Evolutionary conservation across 768 basidiomycete species (phyloP).

Genomic region (Leccinum disarticulatum): DNA sequence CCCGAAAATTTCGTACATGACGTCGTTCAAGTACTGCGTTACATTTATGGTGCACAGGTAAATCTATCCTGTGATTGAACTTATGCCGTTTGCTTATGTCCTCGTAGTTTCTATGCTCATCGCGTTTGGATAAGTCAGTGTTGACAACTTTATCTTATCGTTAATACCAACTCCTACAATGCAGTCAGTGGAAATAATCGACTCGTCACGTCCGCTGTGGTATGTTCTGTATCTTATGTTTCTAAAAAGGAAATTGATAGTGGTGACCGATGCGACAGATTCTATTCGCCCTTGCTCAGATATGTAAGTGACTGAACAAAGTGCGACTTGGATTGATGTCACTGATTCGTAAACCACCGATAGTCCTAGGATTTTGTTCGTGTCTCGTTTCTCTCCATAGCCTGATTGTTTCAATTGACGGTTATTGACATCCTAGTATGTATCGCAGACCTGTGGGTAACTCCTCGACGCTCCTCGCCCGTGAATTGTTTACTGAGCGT

Average conservation of each 20-base stretch:
- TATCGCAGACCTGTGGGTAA: slow-evolving; percentile 7
- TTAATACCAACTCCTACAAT: neutral
- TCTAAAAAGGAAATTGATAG: neutral
- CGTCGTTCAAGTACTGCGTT: slow-evolving; percentile 12
- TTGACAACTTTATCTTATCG: neutral
- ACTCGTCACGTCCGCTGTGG: slow-evolving; percentile 14
- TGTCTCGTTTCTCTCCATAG: neutral
- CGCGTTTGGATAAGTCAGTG: slow-evolving; percentile 29
- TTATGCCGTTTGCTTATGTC: neutral
- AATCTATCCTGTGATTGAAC: no score
- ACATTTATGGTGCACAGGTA: slow-evolving; percentile 26
- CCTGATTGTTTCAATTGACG: neutral
- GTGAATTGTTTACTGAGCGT: neutral
- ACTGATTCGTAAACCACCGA: neutral
- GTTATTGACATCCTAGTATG: slow-evolving; percentile 4
- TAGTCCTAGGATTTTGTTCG: slow-evolving; percentile 20
- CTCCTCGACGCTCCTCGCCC: neutral
- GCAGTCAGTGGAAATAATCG: slow-evolving; percentile 22
- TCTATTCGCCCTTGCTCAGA: slow-evolving; percentile 11
- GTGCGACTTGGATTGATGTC: neutral
- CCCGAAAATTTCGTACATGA: neutral
- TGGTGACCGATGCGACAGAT: neutral
- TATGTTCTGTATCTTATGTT: neutral
- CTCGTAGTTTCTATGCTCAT: slow-evolving; percentile 25
- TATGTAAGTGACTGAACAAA: slow-evolving; percentile 8